Base-by-base conservation (phyloP, 441 rosid species). In the Arabidopsis hybrid region DNA sequence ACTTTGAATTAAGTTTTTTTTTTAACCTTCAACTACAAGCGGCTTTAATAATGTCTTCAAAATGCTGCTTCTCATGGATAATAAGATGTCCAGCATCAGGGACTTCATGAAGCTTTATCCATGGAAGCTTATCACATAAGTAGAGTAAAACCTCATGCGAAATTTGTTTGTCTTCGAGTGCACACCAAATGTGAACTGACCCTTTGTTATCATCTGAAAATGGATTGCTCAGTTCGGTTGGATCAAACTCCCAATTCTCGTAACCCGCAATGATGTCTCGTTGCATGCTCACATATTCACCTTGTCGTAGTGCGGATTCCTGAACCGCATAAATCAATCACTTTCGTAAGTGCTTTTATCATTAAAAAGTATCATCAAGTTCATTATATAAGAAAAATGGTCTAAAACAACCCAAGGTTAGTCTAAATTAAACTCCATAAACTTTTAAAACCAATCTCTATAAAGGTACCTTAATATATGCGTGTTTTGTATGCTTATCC, bases 221-320 rank as follows among this genome's bases (percentile, higher is more conserved):
- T 36, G 94, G 91, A 72, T 86, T 85, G 5, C 10, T 63, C 42
- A 89, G 16, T 36, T 84, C 89, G 18, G 79, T 60, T 34, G 94
- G 94, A 80, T 81, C 83, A 60, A 89, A 87, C 65, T 83, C 90
- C 93, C 91, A 89, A 56, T 82, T 82, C 3, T 38, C 81, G 16
- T 61, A 82, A 56, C 80, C 55, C 0, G 67, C 81, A 53, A 83
- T 82, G 36, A 87, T 51, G 73, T 89, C 91, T 74, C 84, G 77
- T 52, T 75, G 63, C 35, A 78, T 82, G 65, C 88, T 87, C 69
- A 83, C 91, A 51, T 81, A 65, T 66, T 77, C 76, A 0, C 93
- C 90, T 84, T 87, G 93, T 71, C 77, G 36, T 60, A 71, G 7
- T 21, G 76, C 77, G 0, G 72, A 65, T 13, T 77, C 80, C 80